These are phyloP conservation scores for Gossypium mustelinum DNA, from an alignment of 345 rosid species.

Conservation along the genomic window DNA sequence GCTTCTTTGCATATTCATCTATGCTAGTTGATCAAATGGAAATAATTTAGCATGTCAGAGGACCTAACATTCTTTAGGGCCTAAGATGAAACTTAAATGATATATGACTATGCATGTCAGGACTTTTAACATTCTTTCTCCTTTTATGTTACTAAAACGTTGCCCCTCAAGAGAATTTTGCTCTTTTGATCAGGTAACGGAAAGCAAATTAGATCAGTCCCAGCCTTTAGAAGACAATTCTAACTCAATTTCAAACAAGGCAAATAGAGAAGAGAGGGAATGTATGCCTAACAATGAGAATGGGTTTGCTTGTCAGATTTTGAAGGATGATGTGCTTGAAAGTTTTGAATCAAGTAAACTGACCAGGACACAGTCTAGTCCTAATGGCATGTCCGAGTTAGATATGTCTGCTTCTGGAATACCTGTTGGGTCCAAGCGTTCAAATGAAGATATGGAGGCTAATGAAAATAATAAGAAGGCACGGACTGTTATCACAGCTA, in stretches of 20 bases:
- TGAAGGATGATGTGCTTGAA: conserved; percentile 28
- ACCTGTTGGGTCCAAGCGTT: conserved; percentile 36
- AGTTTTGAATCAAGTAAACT: conserved; percentile 19
- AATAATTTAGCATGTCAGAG: background rate
- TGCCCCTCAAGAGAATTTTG: conserved; percentile 18
- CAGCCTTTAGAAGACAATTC: conserved; percentile 23
- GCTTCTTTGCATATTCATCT: background rate
- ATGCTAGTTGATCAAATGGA: background rate
- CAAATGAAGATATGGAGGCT: conserved; percentile 37
- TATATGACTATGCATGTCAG: background rate
- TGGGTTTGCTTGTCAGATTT: conserved; percentile 20
- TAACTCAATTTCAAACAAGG: conserved; percentile 14
- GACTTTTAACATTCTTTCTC: conserved; percentile 13
- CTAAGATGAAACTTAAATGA: background rate
- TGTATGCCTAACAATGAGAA: conserved; percentile 16
- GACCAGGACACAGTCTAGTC: conserved; percentile 23
- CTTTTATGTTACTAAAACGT: conserved; percentile 18
- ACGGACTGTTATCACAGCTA: conserved; percentile 31
- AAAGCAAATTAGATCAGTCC: conserved; percentile 30
- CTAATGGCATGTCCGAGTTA: conserved; percentile 39
- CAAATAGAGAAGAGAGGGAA: conserved; percentile 27
- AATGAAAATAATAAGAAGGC: conserved; percentile 39
- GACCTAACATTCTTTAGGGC: background rate
- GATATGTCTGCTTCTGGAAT: conserved; percentile 26
- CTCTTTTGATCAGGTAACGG: conserved; percentile 25